Evolutionary conservation across 2,329 filamentous ascomycete species (phyloP), one percentile per base, ranked within the genome.

Genomic region (Monosporascus sp.): DNA sequence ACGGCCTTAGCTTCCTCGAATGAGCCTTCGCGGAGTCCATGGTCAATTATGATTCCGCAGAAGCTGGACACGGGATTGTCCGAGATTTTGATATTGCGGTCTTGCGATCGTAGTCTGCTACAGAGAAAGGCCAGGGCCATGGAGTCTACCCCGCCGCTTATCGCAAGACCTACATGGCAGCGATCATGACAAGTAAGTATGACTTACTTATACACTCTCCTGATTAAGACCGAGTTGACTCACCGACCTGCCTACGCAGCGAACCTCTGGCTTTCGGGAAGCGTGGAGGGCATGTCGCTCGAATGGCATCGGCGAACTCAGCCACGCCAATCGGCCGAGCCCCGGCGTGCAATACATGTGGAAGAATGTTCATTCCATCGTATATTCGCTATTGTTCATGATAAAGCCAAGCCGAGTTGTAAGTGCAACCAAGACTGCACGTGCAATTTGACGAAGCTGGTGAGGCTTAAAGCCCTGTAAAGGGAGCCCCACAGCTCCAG

Each of bases 71-170:
- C 62, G 15, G 74, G 71, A 54, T 77, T 74, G 60, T 79, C 79
- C 36, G 71, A 72, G 25, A 83, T 64, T 44, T 59, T 70, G 56
- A 74, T 62, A 25, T 60, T 54, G 2, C 63, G 64, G 46, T 73
- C 63, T 3, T 56, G 54, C 3, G 55, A 66, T 38, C 70, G 69
- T 37, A 80, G 62, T 46, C 74, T 70, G 48, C 76, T 78, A 66
- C 88, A 89, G 37, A 97, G 79, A 55, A 77, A 84, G 51, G 91
- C 90, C 55, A 99, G 76, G 27, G 93, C 93, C 92, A 97, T 99
- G n/a, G 93, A 97, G 70, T 99, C 94, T 39, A 94, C 89, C 7
- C 94, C 94, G 24, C 94, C 94, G 65, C 92, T 97, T 56, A 97
- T 77, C 17, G 92, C 94, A 54, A 97, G 74, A 51, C 80, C 86